phyloP scores from a whole-genome alignment of 805 yeast genomes.

The Yarrowia osloensis region DNA sequence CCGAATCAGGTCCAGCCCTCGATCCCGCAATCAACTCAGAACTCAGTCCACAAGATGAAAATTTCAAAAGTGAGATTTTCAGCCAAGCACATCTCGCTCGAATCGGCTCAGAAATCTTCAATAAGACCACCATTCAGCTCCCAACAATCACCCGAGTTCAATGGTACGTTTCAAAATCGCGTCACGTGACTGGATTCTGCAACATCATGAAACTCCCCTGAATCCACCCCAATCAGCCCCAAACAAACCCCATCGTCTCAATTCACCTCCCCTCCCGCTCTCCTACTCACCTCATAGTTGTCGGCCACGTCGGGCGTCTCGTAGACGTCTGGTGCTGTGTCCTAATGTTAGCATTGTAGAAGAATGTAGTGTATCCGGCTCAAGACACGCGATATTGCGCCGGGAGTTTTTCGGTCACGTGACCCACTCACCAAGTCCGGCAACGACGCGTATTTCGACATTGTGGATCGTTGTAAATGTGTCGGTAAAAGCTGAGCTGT shows the following conservation, averaged over 20 bases:
- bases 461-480: background rate
- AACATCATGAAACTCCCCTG: background rate
- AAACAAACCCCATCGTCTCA: background rate
- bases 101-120: background rate
- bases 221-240: background rate
- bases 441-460: slow-evolving; percentile 28
- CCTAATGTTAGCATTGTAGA: background rate
- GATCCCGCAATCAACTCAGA: too few species aligned
- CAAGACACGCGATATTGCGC: background rate
- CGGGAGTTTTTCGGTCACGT: background rate
- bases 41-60: too few species aligned
- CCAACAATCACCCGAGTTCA: background rate
- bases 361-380: too few species aligned
- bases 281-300: slow-evolving; percentile 8
- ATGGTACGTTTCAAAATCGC: background rate
- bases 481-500: background rate
- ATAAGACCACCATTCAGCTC: background rate
- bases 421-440: slow-evolving; percentile 19
- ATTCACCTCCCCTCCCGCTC: background rate
- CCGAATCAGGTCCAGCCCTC: too few species aligned
- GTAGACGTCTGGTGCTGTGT: slow-evolving; percentile 26
- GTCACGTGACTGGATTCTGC: background rate
- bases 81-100: too few species aligned
- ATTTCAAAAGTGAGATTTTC: too few species aligned
- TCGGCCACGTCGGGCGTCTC: slow-evolving; percentile 24